These are phyloP conservation scores for Pseudopyrenochaeta lycopersici DNA, from an alignment of 2,329 filamentous ascomycete genomes.

Conservation along the genomic window DNA sequence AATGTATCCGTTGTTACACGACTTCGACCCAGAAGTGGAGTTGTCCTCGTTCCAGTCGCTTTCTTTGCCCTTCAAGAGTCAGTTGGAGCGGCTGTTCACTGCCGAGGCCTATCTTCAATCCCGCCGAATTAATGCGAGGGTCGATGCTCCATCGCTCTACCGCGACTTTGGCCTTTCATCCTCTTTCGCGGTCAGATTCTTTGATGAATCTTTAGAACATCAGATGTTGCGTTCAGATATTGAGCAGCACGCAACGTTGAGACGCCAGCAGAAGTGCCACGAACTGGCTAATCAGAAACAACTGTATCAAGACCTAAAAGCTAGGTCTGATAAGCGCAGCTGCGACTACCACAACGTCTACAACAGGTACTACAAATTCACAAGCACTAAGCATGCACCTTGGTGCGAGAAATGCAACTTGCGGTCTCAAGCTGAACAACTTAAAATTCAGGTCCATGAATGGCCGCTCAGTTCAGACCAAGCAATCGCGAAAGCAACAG, in stretches of 20 bases:
- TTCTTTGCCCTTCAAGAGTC: conserved; percentile 52
- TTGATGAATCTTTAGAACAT: conserved; percentile 54
- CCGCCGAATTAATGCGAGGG: conserved; percentile 35
- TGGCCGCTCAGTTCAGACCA: conserved; percentile 61
- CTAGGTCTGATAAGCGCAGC: too few species aligned
- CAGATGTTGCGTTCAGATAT: conserved; percentile 52
- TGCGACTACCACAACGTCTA: conserved; percentile 21
- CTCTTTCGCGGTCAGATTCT: conserved; percentile 61
- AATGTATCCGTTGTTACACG: conserved; percentile 51
- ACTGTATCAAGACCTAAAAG: too few species aligned
- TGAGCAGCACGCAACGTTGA: conserved; percentile 45
- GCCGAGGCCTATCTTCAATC: conserved; percentile 60
- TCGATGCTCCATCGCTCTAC: conserved; percentile 48
- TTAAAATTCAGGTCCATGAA: conserved; percentile 63
- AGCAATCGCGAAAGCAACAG: conserved; percentile 51
- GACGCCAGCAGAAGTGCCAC: conserved; percentile 24
- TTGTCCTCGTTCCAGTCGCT: conserved; percentile 54
- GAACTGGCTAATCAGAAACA: conserved; percentile 27
- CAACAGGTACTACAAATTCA: conserved; percentile 6
- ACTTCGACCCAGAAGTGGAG: conserved; percentile 60
- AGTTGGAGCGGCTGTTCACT: conserved; percentile 57
- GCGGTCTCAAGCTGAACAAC: conserved; percentile 34
- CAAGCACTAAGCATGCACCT: too few species aligned
- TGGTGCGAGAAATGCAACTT: conserved; percentile 45
- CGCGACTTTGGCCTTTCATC: conserved; percentile 38